Conservation (phyloP, 1,284 basidiomycete species). For the Pseudozyma sp. region DNA sequence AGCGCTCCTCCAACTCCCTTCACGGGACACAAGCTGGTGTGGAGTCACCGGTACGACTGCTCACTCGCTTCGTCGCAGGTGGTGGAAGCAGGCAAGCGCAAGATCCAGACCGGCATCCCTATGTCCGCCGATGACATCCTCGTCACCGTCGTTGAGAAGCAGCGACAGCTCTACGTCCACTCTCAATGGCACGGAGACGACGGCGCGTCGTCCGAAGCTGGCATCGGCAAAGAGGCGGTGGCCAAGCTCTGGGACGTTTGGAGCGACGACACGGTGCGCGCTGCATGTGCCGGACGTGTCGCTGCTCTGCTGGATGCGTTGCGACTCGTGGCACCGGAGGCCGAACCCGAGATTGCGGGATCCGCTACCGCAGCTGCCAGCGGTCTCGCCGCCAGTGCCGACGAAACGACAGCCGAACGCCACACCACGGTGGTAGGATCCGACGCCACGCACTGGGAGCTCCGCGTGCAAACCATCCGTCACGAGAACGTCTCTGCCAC, state of each 20-base stretch:
- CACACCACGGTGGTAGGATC: slow-evolving; percentile 26
- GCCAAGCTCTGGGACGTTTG: slow-evolving; percentile 46
- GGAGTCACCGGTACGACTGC: slow-evolving; percentile 42
- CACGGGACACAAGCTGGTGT: slow-evolving; percentile 38
- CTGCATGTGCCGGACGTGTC: slow-evolving; percentile 34
- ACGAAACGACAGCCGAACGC: slow-evolving; percentile 6
- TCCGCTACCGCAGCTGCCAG: neutral
- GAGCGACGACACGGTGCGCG: slow-evolving; percentile 37
- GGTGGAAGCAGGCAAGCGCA: slow-evolving; percentile 27
- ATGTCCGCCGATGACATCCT: slow-evolving; percentile 37
- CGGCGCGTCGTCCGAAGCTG: slow-evolving; percentile 11
- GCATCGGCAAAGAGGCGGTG: slow-evolving; percentile 25
- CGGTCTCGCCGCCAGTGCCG: slow-evolving; percentile 6
- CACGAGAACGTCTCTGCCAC: slow-evolving; percentile 21
- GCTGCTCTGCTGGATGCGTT: slow-evolving; percentile 30
- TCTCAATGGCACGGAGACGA: slow-evolving; percentile 45
- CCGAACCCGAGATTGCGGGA: neutral
- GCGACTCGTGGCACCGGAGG: slow-evolving; percentile 29
- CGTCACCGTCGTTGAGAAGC: slow-evolving; percentile 33
- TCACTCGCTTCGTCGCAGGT: slow-evolving; percentile 25
- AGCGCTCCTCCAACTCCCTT: slow-evolving; percentile 36
- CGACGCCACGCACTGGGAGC: slow-evolving; percentile 29
- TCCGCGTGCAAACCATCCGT: slow-evolving; percentile 34
- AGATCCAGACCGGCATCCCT: slow-evolving; percentile 32
- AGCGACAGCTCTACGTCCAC: slow-evolving; percentile 42